phyloP scores from a whole-genome alignment of 441 rosid species.

The Gossypium schwendimanii region DNA sequence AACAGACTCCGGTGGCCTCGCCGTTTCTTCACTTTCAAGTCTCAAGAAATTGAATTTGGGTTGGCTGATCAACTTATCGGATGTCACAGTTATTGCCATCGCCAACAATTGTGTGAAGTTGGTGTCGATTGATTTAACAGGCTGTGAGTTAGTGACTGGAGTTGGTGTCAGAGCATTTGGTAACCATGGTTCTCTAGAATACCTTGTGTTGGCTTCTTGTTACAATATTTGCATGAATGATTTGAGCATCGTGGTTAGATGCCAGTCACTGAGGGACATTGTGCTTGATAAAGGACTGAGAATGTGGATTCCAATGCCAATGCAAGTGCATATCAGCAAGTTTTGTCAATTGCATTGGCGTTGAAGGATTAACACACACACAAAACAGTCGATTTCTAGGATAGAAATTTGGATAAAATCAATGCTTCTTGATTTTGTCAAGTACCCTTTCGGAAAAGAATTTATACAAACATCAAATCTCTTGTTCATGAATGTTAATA shows the following conservation, averaged over 20 bases:
- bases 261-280: constrained; percentile 24
- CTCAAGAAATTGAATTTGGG: constrained; percentile 32
- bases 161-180: constrained; percentile 30
- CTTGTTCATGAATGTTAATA: neutral
- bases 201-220: constrained; percentile 30
- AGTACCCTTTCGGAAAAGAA: neutral
- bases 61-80: constrained; percentile 42
- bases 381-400: neutral
- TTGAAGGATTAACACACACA: constrained; percentile 16
- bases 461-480: neutral
- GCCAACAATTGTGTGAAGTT: constrained; percentile 28
- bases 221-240: constrained; percentile 18
- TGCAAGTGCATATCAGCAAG: constrained; percentile 21
- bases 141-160: constrained; percentile 36
- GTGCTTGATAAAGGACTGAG: constrained; percentile 32
- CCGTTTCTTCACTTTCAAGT: constrained; percentile 25
- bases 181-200: constrained; percentile 24
- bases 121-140: constrained; percentile 35
- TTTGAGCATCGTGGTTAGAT: constrained; percentile 18
- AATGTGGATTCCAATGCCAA: constrained; percentile 24
- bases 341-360: constrained; percentile 30
- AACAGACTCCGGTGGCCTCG: constrained; percentile 31
- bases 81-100: constrained; percentile 25
- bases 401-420: neutral
- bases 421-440: neutral